A percentile compares a stretch with the other conserved stretches of the same genome.
Evolutionary conservation across 352 stramenopile genomes (phyloP).

Genomic region (Globisporangium carolinianum): DNA sequence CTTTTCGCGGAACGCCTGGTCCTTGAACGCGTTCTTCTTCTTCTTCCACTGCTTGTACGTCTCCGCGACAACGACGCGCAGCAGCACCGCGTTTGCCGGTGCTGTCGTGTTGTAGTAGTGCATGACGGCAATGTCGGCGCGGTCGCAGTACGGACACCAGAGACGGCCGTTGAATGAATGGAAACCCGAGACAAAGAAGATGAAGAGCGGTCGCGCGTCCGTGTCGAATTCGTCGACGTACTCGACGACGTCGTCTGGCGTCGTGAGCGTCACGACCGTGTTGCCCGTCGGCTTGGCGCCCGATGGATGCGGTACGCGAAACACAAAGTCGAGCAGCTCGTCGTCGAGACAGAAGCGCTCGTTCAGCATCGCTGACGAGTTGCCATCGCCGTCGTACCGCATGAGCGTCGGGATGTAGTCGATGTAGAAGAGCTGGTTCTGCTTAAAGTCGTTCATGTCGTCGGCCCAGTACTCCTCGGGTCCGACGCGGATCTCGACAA

Average conservation of each 20-base stretch:
- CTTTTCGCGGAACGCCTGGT: constrained; percentile 43
- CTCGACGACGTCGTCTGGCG: constrained; percentile 31
- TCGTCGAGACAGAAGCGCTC: constrained; percentile 59
- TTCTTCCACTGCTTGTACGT: constrained; percentile 72
- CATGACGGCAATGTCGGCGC: constrained; percentile 56
- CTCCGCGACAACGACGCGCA: constrained; percentile 44
- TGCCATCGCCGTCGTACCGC: constrained; percentile 68
- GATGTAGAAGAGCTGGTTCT: constrained; percentile 82
- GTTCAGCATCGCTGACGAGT: constrained; percentile 62
- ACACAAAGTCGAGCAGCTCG: constrained; percentile 63
- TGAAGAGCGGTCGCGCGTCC: constrained; percentile 61
- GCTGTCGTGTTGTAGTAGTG: constrained; percentile 78
- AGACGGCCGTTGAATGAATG: constrained; percentile 70
- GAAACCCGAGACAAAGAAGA: constrained; percentile 70
- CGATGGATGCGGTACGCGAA: constrained; percentile 37
- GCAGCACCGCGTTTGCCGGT: constrained; percentile 38
- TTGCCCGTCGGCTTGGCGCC: constrained; percentile 36
- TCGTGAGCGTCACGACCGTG: constrained; percentile 37
- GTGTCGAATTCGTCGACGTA: constrained; percentile 51
- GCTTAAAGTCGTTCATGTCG: constrained; percentile 63
- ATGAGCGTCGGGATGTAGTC: constrained; percentile 73
- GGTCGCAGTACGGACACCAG: constrained; percentile 82
- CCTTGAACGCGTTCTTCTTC: constrained; percentile 67
- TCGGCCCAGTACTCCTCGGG: constrained; percentile 56
- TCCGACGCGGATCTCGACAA: constrained; percentile 70